A percentile compares a stretch with the other conserved stretches of the same genome.
phyloP scores from a whole-genome alignment of 768 basidiomycete genomes.

The Leccinum barrowsii region DNA sequence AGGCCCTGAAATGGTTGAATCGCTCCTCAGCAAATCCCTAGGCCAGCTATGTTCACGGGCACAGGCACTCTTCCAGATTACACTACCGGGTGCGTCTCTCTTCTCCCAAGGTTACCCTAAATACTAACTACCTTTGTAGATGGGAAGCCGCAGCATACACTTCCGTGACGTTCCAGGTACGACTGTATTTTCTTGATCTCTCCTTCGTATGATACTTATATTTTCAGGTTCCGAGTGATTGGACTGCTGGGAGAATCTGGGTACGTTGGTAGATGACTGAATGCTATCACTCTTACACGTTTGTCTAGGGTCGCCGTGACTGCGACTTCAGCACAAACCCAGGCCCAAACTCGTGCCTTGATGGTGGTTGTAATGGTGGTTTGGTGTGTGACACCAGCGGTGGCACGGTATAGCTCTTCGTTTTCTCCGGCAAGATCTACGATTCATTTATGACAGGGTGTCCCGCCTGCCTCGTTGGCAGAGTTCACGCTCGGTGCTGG shows the following conservation, averaged over 20 bases:
- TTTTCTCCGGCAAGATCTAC: neutral
- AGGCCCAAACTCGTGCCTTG: constrained; percentile 54
- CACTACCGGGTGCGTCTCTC: constrained; percentile 41
- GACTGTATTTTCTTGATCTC: neutral
- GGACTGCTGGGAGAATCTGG: constrained; percentile 67
- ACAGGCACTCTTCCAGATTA: constrained; percentile 44
- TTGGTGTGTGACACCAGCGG: constrained; percentile 44
- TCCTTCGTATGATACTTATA: neutral
- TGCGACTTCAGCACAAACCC: constrained; percentile 56
- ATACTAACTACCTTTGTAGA: constrained; percentile 17
- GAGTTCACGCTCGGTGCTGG: constrained; percentile 58
- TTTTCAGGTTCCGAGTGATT: constrained; percentile 54
- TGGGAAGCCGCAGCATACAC: constrained; percentile 33
- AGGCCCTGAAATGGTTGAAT: neutral
- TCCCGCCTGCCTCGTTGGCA: constrained; percentile 68
- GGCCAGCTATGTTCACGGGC: constrained; percentile 62
- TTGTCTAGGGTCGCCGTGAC: constrained; percentile 45
- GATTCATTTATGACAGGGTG: constrained; percentile 37
- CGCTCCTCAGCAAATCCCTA: constrained; percentile 14
- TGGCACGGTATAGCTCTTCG: constrained; percentile 39
- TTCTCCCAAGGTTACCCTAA: neutral
- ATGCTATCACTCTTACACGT: neutral
- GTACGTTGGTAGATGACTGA: constrained; percentile 24
- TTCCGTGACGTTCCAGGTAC: constrained; percentile 27
- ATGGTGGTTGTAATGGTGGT: constrained; percentile 70